Conservation (phyloP, 768 basidiomycete species). For the Tricholoma matsutake region DNA sequence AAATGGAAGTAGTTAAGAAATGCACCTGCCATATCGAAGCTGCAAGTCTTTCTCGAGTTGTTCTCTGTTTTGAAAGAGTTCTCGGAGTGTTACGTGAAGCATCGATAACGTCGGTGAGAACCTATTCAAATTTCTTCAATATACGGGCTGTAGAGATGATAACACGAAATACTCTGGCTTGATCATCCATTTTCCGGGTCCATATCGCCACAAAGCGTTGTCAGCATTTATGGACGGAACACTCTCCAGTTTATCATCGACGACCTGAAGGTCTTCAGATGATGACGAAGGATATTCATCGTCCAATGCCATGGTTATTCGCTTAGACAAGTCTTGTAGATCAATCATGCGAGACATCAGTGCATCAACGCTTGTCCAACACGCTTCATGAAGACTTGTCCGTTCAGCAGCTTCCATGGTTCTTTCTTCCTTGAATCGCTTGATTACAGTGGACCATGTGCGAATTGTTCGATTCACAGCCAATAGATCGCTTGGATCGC, state of each 20-base stretch:
- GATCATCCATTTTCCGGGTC: conserved; percentile 52
- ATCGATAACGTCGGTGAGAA: conserved; percentile 53
- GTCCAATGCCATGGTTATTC: conserved; percentile 52
- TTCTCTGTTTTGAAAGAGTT: conserved; percentile 44
- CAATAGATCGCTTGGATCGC: conserved; percentile 61
- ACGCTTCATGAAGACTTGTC: conserved; percentile 23
- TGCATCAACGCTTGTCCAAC: conserved; percentile 56
- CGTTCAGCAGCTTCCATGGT: conserved; percentile 42
- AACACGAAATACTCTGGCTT: conserved; percentile 54
- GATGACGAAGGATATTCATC: background rate
- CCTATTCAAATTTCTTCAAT: conserved; percentile 31
- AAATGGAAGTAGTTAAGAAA: background rate
- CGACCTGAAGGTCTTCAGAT: background rate
- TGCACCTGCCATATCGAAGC: conserved; percentile 46
- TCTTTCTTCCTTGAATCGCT: conserved; percentile 55
- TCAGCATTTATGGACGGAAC: background rate
- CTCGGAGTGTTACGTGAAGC: conserved; percentile 47
- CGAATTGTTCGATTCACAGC: conserved; percentile 61
- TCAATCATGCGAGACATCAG: conserved; percentile 51
- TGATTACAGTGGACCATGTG: conserved; percentile 53
- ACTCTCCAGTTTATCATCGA: background rate
- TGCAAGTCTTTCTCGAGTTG: conserved; percentile 56
- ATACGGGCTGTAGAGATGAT: background rate
- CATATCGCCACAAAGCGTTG: conserved; percentile 22
- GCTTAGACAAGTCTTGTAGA: conserved; percentile 49